These are phyloP conservation scores for Phytophthora sojae DNA, from an alignment of 352 stramenopile genomes.

Conservation along the genomic window DNA sequence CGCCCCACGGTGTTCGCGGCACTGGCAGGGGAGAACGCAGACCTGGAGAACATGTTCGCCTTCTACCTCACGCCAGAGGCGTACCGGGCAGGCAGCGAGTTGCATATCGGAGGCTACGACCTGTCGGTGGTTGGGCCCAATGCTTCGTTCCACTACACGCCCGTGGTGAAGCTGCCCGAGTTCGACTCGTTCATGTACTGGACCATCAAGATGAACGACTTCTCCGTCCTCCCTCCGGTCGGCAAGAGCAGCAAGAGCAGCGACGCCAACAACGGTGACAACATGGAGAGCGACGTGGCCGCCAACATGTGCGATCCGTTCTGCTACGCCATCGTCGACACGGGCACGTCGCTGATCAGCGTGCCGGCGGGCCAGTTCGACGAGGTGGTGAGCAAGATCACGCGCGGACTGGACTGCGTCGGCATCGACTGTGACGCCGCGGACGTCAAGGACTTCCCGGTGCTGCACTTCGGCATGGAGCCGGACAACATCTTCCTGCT, in stretches of 20 bases:
- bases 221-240: slow-evolving; percentile 38
- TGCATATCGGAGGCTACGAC: slow-evolving; percentile 89
- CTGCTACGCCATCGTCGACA: slow-evolving; percentile 91
- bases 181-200: slow-evolving; percentile 89
- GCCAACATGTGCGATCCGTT: slow-evolving; percentile 75
- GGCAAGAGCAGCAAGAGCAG: neutral
- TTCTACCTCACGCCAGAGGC: slow-evolving; percentile 89
- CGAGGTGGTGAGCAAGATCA: slow-evolving; percentile 70
- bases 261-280: neutral
- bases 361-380: slow-evolving; percentile 77
- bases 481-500: slow-evolving; percentile 89
- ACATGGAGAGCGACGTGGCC: slow-evolving; percentile 9
- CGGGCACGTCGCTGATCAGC: slow-evolving; percentile 88
- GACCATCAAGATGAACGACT: slow-evolving; percentile 82
- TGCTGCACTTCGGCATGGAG: slow-evolving; percentile 81
- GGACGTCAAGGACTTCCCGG: slow-evolving; percentile 62
- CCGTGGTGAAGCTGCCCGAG: slow-evolving; percentile 82
- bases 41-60: slow-evolving; percentile 88
- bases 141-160: slow-evolving; percentile 90
- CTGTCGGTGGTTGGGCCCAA: slow-evolving; percentile 81
- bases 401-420: slow-evolving; percentile 64
- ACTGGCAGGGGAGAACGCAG: slow-evolving; percentile 68
- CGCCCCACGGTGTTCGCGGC: slow-evolving; percentile 83
- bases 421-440: slow-evolving; percentile 72
- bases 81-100: slow-evolving; percentile 70